A percentile compares a stretch with the other conserved stretches of the same genome.
Evolutionary conservation across 305 asterid species (phyloP).

Genomic region (Plantago lanceolata): DNA sequence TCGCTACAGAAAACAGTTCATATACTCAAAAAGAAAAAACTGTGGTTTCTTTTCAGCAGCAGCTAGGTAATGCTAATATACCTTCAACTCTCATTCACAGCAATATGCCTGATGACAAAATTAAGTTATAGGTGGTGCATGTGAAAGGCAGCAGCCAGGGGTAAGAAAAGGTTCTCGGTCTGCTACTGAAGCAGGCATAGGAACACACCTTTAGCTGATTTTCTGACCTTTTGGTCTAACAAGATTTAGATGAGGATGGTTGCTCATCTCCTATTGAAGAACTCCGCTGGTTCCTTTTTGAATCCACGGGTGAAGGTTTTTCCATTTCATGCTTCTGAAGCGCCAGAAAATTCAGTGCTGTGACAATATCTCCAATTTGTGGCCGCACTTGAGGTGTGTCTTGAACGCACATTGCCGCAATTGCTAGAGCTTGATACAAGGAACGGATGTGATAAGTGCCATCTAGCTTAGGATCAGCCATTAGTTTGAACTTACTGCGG

Average conservation of each 20-base stretch:
- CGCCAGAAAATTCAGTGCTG: constrained; percentile 67
- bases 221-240: background rate
- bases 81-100: background rate
- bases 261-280: background rate
- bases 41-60: background rate
- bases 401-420: constrained; percentile 88
- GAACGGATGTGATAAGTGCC: constrained; percentile 66
- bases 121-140: background rate
- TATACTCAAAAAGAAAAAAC: background rate
- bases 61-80: background rate
- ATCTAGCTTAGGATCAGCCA: constrained; percentile 72
- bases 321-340: constrained; percentile 51
- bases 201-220: constrained; percentile 4
- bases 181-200: background rate
- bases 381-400: constrained; percentile 69
- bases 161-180: background rate
- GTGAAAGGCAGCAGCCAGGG: constrained; percentile 2
- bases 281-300: constrained; percentile 8
- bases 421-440: constrained; percentile 74
- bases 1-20: background rate
- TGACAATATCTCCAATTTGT: constrained; percentile 56
- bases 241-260: background rate
- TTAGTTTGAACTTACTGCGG: constrained; percentile 55
- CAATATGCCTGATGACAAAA: constrained; percentile 11
- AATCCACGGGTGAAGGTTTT: constrained; percentile 26